Conservation (phyloP, 164 flowering plant genomes). For the Paratinospora sagittata region DNA sequence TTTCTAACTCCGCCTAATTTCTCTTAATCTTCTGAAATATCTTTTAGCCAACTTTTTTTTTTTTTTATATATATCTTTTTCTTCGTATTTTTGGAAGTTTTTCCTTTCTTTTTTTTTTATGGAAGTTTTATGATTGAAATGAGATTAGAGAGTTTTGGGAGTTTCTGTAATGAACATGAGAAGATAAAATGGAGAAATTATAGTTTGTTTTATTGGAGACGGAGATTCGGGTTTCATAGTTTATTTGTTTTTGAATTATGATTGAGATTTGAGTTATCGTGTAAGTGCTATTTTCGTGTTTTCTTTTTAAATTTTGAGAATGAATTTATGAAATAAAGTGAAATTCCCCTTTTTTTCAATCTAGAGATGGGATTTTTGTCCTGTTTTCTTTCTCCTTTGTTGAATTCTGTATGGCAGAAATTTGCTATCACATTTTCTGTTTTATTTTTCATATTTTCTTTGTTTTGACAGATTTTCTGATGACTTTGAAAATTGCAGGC, state of each 20-base stretch:
- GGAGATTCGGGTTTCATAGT: too few relatives aligned
- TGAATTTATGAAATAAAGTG: too few relatives aligned
- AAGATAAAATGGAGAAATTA: neutral
- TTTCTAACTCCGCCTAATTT: neutral
- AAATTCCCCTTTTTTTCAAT: too few relatives aligned
- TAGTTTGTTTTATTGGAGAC: too few relatives aligned
- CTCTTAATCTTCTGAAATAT: neutral
- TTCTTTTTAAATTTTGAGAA: too few relatives aligned
- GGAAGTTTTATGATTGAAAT: neutral
- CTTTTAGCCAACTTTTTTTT: neutral
- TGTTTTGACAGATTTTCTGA: neutral
- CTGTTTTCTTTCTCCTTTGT: neutral
- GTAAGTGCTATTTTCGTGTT: neutral
- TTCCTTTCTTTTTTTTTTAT: neutral
- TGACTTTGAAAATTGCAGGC: neutral
- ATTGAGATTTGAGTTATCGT: neutral
- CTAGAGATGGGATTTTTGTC: neutral
- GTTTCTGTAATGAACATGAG: neutral
- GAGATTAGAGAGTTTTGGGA: neutral
- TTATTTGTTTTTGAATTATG: neutral
- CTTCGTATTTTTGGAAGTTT: neutral
- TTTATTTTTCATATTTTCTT: neutral
- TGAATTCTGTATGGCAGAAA: neutral
- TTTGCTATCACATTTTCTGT: too few relatives aligned
- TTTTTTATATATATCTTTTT: neutral